Base-by-base conservation (phyloP, 352 stramenopile genomes). In the Pythium aquatile region DNA sequence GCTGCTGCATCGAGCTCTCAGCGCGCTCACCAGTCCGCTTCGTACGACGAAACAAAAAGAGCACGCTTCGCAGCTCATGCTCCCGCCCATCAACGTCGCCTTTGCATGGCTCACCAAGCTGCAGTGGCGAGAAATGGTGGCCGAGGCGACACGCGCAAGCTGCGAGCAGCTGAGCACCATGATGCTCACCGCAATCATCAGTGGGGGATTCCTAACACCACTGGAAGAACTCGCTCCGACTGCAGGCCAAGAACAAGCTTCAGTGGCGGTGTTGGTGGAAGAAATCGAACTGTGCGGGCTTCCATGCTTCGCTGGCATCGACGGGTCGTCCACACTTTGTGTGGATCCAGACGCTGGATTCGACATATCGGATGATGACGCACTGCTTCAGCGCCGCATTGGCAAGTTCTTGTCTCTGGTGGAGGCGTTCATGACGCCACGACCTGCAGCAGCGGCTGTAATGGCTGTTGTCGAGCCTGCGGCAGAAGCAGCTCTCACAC, bases 101-200 rank as follows among this genome's bases (percentile, higher is more conserved):
- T 66, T 68, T 14, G 10, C 46, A 17, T 72, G 66, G 66, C 56
- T 68, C 0, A 14, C 20, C 3, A 55, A 54, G 16, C 39, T 64
- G 29, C 32, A 33, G 28, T 72, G 60, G 66, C 29, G 55, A 24
- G 49, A 63, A 1, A 62, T 72, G 66, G 66, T 65, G 9, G 39
- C 55, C 1, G 60, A 68, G 26, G 37, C 54, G 10, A 64, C 54
- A 2, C 48, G 46, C 3, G 58, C 30, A 10, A 63, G 40, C 30
- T 66, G 65, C 29, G 65, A 71, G 40, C 58, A 66, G 52, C 53
- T 71, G 11, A 71, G 51, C 46, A 66, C 65, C 11, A 71, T 71
- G 58, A 32, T 71, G 28, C 42, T 65, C 9, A 70, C 63, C 6
- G 57, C 39, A 1, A 48, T 70, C 40, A 70, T 70, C 26, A 51